Percentiles rank a stretch among this genome's conserved stretches.
phyloP scores from a whole-genome alignment of 2,329 filamentous ascomycete species.

The Xenoacremonium recifei region DNA sequence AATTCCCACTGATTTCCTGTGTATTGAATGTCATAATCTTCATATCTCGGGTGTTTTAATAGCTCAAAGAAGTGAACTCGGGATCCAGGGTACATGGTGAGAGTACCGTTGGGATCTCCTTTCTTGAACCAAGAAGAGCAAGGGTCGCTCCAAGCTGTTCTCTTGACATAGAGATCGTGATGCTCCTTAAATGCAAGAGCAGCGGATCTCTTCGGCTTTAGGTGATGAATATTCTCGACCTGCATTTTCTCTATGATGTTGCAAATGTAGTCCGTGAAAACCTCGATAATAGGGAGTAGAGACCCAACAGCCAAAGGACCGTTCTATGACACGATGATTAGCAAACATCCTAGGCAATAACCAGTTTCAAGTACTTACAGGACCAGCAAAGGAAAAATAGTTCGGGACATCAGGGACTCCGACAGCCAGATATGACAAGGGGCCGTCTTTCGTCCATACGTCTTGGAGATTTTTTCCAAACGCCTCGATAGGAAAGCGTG shows the following conservation, averaged over 20 bases:
- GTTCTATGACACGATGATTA: too few species aligned
- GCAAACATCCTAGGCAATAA: too few species aligned
- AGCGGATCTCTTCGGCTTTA: not conserved
- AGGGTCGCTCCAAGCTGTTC: constrained; percentile 1
- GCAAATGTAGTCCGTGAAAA: not conserved
- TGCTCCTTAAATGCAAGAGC: not conserved
- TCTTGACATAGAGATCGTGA: not conserved
- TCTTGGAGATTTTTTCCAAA: not conserved
- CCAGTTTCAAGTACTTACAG: too few species aligned
- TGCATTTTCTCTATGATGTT: constrained; percentile 1
- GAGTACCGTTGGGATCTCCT: not conserved
- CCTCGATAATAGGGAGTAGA: constrained; percentile 1
- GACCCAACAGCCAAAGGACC: too few species aligned
- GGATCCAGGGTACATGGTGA: not conserved
- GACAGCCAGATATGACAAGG: not conserved
- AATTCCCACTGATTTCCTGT: not conserved
- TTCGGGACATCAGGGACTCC: not conserved
- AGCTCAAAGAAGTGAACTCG: not conserved
- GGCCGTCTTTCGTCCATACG: not conserved
- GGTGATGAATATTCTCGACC: not conserved
- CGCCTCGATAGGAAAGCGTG: constrained; percentile 1
- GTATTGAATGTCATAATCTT: not conserved
- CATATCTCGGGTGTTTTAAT: not conserved
- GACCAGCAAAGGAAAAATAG: too few species aligned
- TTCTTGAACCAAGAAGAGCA: constrained; percentile 4